Evolutionary conservation across 148 eudicot genomes (phyloP), one percentile per base, ranked within the genome.

Genomic region (Polygonum maritimum): DNA sequence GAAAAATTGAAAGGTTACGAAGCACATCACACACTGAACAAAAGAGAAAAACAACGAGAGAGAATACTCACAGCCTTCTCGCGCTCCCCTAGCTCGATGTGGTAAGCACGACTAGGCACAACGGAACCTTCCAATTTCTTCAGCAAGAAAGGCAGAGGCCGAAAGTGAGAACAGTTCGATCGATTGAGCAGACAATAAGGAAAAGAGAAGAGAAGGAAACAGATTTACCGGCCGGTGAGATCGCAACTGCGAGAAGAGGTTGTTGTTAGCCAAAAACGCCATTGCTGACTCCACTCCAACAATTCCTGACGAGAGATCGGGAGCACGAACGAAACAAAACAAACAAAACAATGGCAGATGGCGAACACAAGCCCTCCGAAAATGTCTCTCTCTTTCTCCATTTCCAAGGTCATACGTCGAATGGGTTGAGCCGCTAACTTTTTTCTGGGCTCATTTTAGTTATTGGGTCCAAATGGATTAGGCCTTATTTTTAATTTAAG

Each of bases 11-110:
- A 35, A 74, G 35, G 39, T 33, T 31, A 16, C 16, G 15, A 65
- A 35, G 38, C 45, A 65, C 71, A 65, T 1, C 0, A 62, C 62
- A 22, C 7, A 35, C 13, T 22, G 45, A 55, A 4, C 13, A 26
- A 26, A 26, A 41, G 57, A 52, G 18, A 45, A 39, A 38, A 12
- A 60, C 48, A 74, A 45, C 35, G 39, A 70, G 19, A 76, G 69
- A 15, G 74, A 82, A 14, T n/a, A 87, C 91, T 79, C 49, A 92
- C 98, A 75, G 92, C 92, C 81, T 89, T 91, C 83, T 93, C 98
- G 77, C 98, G 96, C 76, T 86, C 77, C 21, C 92, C 98, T 7
- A 88, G 91, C 67, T 91, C 90, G 51, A 88, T 67, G 80, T 88
- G 98, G 62, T 80, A 80, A 6, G 84, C 88, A 26, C 96, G 88